Conservation (phyloP, 306 rosid species). For the Cucurbita ficifolia region DNA sequence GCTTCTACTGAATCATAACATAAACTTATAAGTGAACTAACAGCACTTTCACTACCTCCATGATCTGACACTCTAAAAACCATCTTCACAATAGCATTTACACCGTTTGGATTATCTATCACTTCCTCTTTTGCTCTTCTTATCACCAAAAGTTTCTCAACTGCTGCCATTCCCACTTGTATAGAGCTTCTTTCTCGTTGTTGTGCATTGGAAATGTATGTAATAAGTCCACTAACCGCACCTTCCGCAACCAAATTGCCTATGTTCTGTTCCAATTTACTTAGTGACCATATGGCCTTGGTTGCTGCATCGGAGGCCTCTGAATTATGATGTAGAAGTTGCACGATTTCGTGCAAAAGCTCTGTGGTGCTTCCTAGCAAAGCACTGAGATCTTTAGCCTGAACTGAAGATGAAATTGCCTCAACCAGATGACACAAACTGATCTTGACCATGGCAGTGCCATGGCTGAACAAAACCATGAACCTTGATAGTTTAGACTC, state of each 20-base stretch:
- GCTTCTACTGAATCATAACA: conserved; percentile 37
- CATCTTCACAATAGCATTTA: conserved; percentile 39
- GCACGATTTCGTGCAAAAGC: conserved; percentile 29
- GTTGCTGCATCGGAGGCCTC: conserved; percentile 45
- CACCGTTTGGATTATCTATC: conserved; percentile 25
- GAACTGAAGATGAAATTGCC: conserved; percentile 24
- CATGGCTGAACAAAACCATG: conserved; percentile 28
- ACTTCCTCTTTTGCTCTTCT: conserved; percentile 41
- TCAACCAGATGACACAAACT: conserved; percentile 41
- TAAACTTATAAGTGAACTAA: conserved; percentile 31
- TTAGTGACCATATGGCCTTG: conserved; percentile 37
- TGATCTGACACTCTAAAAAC: conserved; percentile 57
- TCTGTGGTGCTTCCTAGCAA: conserved; percentile 27
- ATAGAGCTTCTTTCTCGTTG: conserved; percentile 22
- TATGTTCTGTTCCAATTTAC: conserved; percentile 25
- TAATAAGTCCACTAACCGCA: conserved; percentile 31
- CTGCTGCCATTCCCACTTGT: conserved; percentile 25
- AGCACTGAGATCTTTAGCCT: conserved; percentile 23
- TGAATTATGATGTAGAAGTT: conserved; percentile 8
- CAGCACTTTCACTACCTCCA: conserved; percentile 57
- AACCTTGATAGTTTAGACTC: conserved; percentile 29
- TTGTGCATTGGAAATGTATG: conserved; percentile 32
- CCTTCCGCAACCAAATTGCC: conserved; percentile 41
- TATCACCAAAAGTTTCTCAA: conserved; percentile 43
- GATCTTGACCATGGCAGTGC: conserved; percentile 25